These are phyloP conservation scores for Nigrospora osmanthi DNA, from an alignment of 2,329 filamentous ascomycete species.

Conservation along the genomic window DNA sequence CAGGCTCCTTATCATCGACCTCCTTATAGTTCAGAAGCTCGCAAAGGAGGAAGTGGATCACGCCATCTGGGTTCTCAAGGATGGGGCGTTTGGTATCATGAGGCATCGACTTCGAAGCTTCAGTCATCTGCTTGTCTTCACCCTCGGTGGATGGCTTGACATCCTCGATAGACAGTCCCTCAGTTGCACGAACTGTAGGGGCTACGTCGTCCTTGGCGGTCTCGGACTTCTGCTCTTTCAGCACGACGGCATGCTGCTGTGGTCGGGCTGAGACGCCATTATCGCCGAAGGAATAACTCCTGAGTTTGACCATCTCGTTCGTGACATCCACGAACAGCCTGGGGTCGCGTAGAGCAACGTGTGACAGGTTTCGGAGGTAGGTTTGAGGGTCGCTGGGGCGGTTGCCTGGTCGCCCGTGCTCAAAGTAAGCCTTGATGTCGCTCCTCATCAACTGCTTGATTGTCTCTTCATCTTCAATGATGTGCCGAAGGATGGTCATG, in stretches of 20 bases:
- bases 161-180: conserved; percentile 39
- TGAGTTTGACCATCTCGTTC: conserved; percentile 74
- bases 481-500: conserved; percentile 81
- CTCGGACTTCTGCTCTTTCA: conserved; percentile 29
- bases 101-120: conserved; percentile 51
- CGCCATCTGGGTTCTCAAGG: conserved; percentile 87
- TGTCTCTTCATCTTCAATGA: conserved; percentile 88
- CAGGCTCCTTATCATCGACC: conserved; percentile 73
- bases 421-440: conserved; percentile 76
- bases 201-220: conserved; percentile 30
- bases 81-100: conserved; percentile 72
- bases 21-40: conserved; percentile 89
- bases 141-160: conserved; percentile 54
- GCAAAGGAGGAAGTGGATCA: conserved; percentile 89
- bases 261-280: conserved; percentile 13
- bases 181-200: conserved; percentile 36
- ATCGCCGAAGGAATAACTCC: conserved; percentile 43
- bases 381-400: conserved; percentile 60
- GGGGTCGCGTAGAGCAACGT: conserved; percentile 73
- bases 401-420: conserved; percentile 37
- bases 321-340: conserved; percentile 81
- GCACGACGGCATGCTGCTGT: conserved; percentile 26
- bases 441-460: conserved; percentile 86
- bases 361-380: conserved; percentile 71
- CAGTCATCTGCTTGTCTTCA: conserved; percentile 51